phyloP scores from a whole-genome alignment of 345 rosid genomes.

The Cardamine resedifolia region DNA sequence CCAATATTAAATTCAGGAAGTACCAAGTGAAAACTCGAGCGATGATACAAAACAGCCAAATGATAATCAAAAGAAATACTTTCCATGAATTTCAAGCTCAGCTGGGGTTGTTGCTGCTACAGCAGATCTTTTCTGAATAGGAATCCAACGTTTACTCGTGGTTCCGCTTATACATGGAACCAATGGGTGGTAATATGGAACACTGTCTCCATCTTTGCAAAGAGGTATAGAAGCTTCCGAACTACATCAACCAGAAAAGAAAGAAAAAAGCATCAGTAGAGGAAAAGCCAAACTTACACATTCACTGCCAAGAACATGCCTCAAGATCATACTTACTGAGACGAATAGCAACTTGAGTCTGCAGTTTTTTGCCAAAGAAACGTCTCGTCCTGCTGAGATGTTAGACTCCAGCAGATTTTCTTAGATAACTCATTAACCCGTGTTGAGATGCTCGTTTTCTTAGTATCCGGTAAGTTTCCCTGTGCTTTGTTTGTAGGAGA shows the following conservation, averaged over 20 bases:
- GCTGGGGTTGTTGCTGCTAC: constrained; percentile 50
- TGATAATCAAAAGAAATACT: constrained; percentile 44
- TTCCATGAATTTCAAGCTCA: constrained; percentile 82
- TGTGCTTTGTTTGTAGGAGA: constrained; percentile 64
- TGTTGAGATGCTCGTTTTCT: constrained; percentile 55
- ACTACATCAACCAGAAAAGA: constrained; percentile 40
- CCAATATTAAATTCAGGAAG: not conserved
- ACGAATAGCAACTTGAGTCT: constrained; percentile 55
- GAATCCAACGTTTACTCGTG: constrained; percentile 77
- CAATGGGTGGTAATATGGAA: constrained; percentile 77
- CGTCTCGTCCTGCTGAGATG: constrained; percentile 95
- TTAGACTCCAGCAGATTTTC: constrained; percentile 80
- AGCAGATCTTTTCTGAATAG: constrained; percentile 81
- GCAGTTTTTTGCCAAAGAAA: constrained; percentile 94
- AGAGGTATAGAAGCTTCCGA: constrained; percentile 52
- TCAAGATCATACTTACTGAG: constrained; percentile 53
- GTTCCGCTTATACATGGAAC: constrained; percentile 78
- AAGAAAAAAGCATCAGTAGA: constrained; percentile 10
- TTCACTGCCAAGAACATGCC: not conserved
- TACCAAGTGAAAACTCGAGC: not conserved
- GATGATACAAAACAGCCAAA: not conserved
- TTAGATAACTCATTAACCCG: constrained; percentile 65
- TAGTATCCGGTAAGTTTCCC: constrained; percentile 47
- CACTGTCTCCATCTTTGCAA: constrained; percentile 70
- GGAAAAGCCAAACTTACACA: not conserved